Evolutionary conservation across 202 grass and related monocot genomes (phyloP), one percentile per base, ranked within the genome.

Genomic region (Tripidium arundinaceum): DNA sequence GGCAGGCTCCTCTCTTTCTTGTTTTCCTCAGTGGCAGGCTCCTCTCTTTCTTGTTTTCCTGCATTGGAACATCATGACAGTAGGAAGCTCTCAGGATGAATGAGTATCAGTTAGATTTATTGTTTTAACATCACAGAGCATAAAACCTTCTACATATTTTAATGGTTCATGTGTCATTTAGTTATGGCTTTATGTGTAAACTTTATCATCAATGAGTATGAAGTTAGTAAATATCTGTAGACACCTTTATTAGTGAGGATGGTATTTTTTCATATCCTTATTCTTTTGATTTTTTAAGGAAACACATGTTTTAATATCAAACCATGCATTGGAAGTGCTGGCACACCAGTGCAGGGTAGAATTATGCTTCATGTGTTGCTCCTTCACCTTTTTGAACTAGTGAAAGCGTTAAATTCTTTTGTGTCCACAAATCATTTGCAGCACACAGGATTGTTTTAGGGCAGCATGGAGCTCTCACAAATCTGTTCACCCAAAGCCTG

Each of bases 381-480:
- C 5, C 34, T 73, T 66, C 16, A 58, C 1, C 54, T 50, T 49
- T 50, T 27, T 64, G 37, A 70, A 55, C n/a, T n/a, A 40, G 50
- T 27, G 61, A 69, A 82, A 69, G 45, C 3, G 42, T 18, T 38
- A 62, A 45, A 65, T 77, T 36, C 49, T 83, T 47, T 27, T 60
- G 2, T 78, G 25, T 74, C 28, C 40, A 63, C 40, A 72, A 75
- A 69, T 16, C 19, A 31, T 68, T 82, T 57, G 54, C 86, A 99
- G 96, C 39, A 85, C 96, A 15, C 96, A 95, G 80, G 96, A 99
- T 68, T 96, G 92, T 79, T 95, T 99, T 65, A 93, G 81, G 89
- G 88, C 86, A 79, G 83, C 88, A 79, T 99, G 96, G 96, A 86
- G 85, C 76, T 81, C 86, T 67, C 96, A 99, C 62, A 99, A 95